A percentile compares a stretch with the other conserved stretches of the same genome.
These are phyloP conservation scores for Phaeolepiota aurea DNA, from an alignment of 768 basidiomycete species.

Conservation along the genomic window DNA sequence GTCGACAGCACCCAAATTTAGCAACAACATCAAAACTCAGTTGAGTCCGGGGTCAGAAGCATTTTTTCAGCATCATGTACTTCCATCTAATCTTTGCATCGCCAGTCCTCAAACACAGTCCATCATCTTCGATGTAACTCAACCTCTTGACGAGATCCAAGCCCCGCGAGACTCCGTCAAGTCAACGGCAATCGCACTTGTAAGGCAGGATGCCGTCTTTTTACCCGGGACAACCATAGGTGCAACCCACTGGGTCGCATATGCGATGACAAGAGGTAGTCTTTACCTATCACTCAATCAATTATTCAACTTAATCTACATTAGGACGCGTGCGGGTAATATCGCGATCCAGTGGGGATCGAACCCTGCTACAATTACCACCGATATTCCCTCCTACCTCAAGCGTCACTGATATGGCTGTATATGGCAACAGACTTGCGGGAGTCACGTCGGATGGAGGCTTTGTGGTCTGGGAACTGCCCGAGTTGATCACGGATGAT, in stretches of 20 bases:
- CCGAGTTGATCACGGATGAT: conserved; percentile 77
- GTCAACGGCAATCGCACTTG: conserved; percentile 85
- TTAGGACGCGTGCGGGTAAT: conserved; percentile 80
- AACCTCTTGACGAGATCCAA: conserved; percentile 64
- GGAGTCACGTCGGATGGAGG: conserved; percentile 86
- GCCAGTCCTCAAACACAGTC: conserved; percentile 54
- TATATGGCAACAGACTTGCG: conserved; percentile 72
- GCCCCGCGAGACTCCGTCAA: conserved; percentile 72
- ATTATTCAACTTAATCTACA: conserved; percentile 2
- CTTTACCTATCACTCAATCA: not conserved
- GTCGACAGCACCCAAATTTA: conserved; percentile 31
- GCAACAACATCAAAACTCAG: conserved; percentile 37
- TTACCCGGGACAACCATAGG: conserved; percentile 83
- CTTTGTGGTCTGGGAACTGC: conserved; percentile 84
- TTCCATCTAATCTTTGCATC: not conserved
- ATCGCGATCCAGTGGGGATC: conserved; percentile 81
- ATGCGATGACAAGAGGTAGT: conserved; percentile 80
- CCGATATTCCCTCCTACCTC: conserved; percentile 49
- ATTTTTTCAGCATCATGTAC: not conserved
- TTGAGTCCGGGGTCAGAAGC: conserved; percentile 48
- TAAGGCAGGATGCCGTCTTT: conserved; percentile 80
- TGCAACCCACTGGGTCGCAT: conserved; percentile 88
- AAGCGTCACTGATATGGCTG: conserved; percentile 80
- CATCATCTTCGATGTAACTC: conserved; percentile 70
- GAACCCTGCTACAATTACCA: conserved; percentile 75